Percentiles rank a stretch among this genome's conserved stretches.
phyloP scores from a whole-genome alignment of 495 filamentous ascomycete genomes.

The Annulohypoxylon maeteangense region DNA sequence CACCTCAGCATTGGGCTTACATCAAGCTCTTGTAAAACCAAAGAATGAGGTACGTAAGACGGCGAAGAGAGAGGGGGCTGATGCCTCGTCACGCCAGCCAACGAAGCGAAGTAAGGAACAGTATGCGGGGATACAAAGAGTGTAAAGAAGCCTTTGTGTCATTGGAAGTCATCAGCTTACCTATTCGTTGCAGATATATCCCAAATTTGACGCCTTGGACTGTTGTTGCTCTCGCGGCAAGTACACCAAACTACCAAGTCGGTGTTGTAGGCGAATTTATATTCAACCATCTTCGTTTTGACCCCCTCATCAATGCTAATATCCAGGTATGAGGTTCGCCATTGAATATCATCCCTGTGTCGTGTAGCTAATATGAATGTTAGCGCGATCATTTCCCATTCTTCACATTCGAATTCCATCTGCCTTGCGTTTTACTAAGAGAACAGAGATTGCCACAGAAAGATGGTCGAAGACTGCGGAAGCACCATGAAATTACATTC shows the following conservation, averaged over 20 bases:
- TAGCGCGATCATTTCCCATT: constrained; percentile 1
- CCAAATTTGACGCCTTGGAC: constrained; percentile 9
- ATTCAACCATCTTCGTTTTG: constrained; percentile 18
- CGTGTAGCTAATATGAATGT: neutral
- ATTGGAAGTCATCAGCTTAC: neutral
- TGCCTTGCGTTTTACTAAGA: constrained; percentile 14
- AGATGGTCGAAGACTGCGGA: constrained; percentile 9
- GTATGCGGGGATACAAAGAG: neutral
- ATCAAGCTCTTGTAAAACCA: neutral
- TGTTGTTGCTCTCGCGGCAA: constrained; percentile 13
- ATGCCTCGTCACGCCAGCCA: neutral
- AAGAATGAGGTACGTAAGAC: neutral
- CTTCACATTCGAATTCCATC: constrained; percentile 20
- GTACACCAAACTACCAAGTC: constrained; percentile 5
- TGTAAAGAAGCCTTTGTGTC: neutral
- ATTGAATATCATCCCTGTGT: neutral
- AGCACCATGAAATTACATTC: too few species aligned
- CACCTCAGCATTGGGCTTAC: constrained; percentile 1
- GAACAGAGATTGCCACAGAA: constrained; percentile 8
- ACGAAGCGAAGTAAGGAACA: neutral
- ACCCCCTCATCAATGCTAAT: neutral
- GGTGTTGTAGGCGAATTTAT: constrained; percentile 12
- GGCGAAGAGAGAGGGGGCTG: neutral
- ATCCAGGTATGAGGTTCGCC: neutral
- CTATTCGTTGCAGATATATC: constrained; percentile 13